Percentiles rank a stretch among this genome's conserved stretches.
These are phyloP conservation scores for Hsuehochloa calcarea DNA, from an alignment of 176 grass and related monocot species.

Conservation along the genomic window DNA sequence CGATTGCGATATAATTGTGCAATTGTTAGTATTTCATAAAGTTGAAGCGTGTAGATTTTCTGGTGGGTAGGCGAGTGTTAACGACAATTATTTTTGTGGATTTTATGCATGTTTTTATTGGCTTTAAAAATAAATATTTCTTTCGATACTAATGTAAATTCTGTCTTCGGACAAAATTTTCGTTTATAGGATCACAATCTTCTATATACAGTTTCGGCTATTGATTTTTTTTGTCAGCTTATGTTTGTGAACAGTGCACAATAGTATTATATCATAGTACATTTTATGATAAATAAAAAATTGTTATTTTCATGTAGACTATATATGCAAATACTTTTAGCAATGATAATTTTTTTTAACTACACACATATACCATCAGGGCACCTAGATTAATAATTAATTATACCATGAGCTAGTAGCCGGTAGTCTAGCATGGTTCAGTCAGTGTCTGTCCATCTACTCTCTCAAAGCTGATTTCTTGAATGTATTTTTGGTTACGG, in stretches of 20 bases:
- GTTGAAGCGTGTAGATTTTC: neutral
- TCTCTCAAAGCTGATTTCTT: neutral
- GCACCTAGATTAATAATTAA: neutral
- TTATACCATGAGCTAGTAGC: neutral
- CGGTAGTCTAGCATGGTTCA: neutral
- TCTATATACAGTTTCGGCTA: neutral
- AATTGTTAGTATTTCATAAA: neutral
- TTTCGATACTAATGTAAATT: neutral
- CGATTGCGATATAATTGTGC: neutral
- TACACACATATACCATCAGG: neutral
- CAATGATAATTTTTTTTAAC: neutral
- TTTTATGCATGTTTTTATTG: neutral
- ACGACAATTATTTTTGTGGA: neutral
- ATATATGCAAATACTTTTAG: neutral
- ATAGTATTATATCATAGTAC: neutral
- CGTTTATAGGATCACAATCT: neutral
- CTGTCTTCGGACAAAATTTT: neutral
- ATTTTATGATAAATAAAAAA: neutral
- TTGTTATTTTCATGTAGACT: neutral
- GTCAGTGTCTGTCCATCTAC: too few species aligned
- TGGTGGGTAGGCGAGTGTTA: neutral
- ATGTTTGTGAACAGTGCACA: neutral
- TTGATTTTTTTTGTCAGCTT: neutral
- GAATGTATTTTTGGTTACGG: neutral
- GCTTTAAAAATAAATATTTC: neutral